Percentiles rank a stretch among this genome's conserved stretches.
These are phyloP conservation scores for Spizellomyces sp. DNA, from an alignment of 192 early-diverging fungal genomes.

Conservation along the genomic window DNA sequence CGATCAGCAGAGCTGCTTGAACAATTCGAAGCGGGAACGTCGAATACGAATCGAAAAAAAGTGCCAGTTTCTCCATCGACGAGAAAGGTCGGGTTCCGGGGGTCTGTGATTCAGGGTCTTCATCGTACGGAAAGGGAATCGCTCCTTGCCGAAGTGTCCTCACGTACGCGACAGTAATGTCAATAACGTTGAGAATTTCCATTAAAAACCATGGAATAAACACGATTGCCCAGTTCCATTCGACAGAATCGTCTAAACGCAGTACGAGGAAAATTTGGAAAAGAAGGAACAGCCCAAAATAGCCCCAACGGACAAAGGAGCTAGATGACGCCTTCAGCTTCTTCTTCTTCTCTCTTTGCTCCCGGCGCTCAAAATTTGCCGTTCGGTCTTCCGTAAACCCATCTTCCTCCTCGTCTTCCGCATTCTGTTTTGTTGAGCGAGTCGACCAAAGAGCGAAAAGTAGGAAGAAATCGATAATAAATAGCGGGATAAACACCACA, in stretches of 20 bases:
- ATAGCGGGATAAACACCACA: constrained; percentile 82
- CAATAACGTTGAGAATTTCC: constrained; percentile 58
- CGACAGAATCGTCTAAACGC: constrained; percentile 64
- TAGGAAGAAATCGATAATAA: constrained; percentile 65
- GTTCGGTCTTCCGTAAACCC: constrained; percentile 33
- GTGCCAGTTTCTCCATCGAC: constrained; percentile 28
- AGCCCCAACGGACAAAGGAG: constrained; percentile 40
- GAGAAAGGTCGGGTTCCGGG: constrained; percentile 23
- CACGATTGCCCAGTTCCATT: constrained; percentile 65
- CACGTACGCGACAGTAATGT: not conserved
- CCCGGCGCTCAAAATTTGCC: constrained; percentile 1
- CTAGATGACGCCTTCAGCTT: constrained; percentile 19
- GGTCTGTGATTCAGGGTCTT: constrained; percentile 34
- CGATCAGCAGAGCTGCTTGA: constrained; percentile 68
- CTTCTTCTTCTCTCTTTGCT: constrained; percentile 38
- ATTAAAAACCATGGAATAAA: constrained; percentile 85
- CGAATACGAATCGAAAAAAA: constrained; percentile 47
- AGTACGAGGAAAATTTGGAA: constrained; percentile 82
- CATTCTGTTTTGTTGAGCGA: constrained; percentile 47
- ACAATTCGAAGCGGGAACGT: constrained; percentile 69
- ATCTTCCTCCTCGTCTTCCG: constrained; percentile 52
- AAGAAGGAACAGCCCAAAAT: constrained; percentile 57
- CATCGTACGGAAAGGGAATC: constrained; percentile 13
- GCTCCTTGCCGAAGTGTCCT: constrained; percentile 20
- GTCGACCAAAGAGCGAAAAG: constrained; percentile 31